Evolutionary conservation across 2,329 filamentous ascomycete species (phyloP).

Genomic region (Chaetomiaceae sp.): DNA sequence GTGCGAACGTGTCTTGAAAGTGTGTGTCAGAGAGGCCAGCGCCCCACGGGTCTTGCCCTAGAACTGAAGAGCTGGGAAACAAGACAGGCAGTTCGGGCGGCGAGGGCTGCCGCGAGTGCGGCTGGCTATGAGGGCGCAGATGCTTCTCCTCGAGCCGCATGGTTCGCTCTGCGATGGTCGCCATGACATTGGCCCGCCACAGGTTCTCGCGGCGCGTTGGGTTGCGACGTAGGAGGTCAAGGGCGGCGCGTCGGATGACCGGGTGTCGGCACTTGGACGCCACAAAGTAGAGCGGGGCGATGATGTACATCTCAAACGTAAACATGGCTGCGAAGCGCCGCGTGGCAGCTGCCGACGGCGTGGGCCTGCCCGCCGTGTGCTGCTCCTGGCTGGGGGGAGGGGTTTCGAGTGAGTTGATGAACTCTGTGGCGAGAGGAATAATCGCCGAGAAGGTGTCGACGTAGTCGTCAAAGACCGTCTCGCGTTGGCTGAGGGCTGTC

Average conservation of each 20-base stretch:
- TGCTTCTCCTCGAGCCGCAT: conserved; percentile 29
- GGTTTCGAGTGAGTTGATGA: conserved; percentile 23
- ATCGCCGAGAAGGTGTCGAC: conserved; percentile 36
- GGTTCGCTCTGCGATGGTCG: conserved; percentile 36
- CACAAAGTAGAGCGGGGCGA: conserved; percentile 41
- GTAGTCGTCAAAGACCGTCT: conserved; percentile 36
- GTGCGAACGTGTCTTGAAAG: not conserved
- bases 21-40: conserved; percentile 2
- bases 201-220: conserved; percentile 36
- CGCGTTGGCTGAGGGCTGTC: conserved; percentile 30
- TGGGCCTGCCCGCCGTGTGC: conserved; percentile 6
- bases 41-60: conserved; percentile 10
- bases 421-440: conserved; percentile 33
- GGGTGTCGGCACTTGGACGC: conserved; percentile 40
- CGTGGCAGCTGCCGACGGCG: conserved; percentile 12
- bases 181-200: conserved; percentile 35
- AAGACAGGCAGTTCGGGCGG: conserved; percentile 12
- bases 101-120: conserved; percentile 12
- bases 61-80: conserved; percentile 7
- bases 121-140: conserved; percentile 12
- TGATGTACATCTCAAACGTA: conserved; percentile 40
- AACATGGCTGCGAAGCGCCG: conserved; percentile 30
- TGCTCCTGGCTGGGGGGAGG: conserved; percentile 7
- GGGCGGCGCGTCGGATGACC: conserved; percentile 36
- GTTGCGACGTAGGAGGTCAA: conserved; percentile 34